Evolutionary conservation across 257 asterid genomes (phyloP).

Genomic region (Nyctanthes arbortristis): DNA sequence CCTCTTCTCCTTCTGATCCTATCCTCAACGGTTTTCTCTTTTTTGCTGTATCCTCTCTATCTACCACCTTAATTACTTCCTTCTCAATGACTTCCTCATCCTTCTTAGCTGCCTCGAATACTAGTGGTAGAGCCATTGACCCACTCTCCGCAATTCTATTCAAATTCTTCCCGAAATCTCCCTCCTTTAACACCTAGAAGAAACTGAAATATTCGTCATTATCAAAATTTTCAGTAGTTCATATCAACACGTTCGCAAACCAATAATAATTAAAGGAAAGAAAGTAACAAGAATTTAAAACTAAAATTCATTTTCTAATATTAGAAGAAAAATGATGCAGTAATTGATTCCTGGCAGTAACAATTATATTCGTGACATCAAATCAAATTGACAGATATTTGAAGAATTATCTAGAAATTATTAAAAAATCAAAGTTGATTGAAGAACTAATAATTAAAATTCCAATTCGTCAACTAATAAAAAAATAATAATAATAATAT

Average conservation of each 20-base stretch:
- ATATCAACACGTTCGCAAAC: background rate
- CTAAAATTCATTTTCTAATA: background rate
- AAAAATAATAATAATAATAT: background rate
- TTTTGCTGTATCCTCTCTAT: slow-evolving; percentile 41
- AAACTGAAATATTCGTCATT: slow-evolving; percentile 37
- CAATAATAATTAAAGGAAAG: background rate
- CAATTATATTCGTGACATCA: no score
- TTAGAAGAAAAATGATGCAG: background rate
- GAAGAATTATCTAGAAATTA: background rate
- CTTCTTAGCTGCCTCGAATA: slow-evolving; percentile 43
- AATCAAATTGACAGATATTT: no score
- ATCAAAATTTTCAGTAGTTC: slow-evolving; percentile 27
- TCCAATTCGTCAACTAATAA: background rate
- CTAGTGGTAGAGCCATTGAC: slow-evolving; percentile 50
- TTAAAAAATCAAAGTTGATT: background rate
- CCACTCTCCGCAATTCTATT: slow-evolving; percentile 65
- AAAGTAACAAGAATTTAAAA: background rate
- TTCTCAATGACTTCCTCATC: slow-evolving; percentile 56
- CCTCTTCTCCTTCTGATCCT: slow-evolving; percentile 93
- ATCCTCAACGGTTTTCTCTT: slow-evolving; percentile 53
- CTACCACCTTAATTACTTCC: slow-evolving; percentile 59
- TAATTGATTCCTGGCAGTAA: background rate
- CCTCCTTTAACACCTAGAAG: slow-evolving; percentile 73
- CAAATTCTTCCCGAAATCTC: slow-evolving; percentile 52
- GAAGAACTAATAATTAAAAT: background rate